A percentile compares a stretch with the other conserved stretches of the same genome.
Conservation (phyloP, 2,329 filamentous ascomycete genomes). For the Neofusicoccum umdonicola region DNA sequence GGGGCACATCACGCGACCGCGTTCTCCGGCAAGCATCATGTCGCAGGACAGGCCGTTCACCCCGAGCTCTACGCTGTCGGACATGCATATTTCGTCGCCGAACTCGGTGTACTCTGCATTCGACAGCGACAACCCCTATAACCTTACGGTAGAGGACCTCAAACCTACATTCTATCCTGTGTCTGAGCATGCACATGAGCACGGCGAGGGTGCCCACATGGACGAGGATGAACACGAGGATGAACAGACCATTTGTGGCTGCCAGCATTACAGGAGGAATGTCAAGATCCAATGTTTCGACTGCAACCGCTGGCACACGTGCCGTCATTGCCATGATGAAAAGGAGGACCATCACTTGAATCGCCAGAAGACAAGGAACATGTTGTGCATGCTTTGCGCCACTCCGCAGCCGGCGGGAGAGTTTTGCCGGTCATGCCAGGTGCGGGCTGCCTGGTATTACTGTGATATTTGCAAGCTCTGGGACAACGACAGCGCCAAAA, state of each 20-base stretch:
- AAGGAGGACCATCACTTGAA: conserved; percentile 76
- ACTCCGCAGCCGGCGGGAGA: conserved; percentile 81
- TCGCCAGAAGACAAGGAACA: conserved; percentile 81
- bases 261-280: conserved; percentile 90
- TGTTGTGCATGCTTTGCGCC: conserved; percentile 95
- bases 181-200: conserved; percentile 12
- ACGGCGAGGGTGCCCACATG: conserved; percentile 45
- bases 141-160: conserved; percentile 25
- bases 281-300: conserved; percentile 92
- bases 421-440: conserved; percentile 72
- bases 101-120: conserved; percentile 33
- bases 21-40: conserved; percentile 38
- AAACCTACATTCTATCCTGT: conserved; percentile 13
- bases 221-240: conserved; percentile 52
- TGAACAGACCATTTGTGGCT: conserved; percentile 61
- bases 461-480: conserved; percentile 94
- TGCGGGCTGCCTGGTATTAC: conserved; percentile 82
- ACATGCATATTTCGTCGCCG: conserved; percentile 33
- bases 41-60: conserved; percentile 40
- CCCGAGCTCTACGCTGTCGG: conserved; percentile 35
- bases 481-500: conserved; percentile 88
- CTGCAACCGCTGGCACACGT: conserved; percentile 91
- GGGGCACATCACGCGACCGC: conserved; percentile 28
- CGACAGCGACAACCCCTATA: conserved; percentile 35
- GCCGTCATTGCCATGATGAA: conserved; percentile 88